Conservation (phyloP, 768 basidiomycete species). For the Xerocomus potaroensis region DNA sequence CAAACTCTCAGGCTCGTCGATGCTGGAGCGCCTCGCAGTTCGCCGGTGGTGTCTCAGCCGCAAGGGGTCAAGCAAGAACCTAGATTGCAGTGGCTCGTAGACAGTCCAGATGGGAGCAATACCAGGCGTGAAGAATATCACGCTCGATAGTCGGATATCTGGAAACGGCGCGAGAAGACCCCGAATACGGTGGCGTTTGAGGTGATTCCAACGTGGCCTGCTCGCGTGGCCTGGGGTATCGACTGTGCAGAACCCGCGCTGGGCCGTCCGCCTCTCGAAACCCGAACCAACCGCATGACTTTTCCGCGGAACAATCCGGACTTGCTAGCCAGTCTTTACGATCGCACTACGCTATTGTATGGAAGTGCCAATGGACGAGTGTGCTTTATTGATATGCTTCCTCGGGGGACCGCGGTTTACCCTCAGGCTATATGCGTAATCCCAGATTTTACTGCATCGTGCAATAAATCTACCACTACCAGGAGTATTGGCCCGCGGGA, state of each 20-base stretch:
- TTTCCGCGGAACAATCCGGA: conserved; percentile 1
- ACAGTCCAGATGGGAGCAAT: conserved; percentile 24
- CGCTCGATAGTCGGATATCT: conserved; percentile 4
- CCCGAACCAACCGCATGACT: neutral
- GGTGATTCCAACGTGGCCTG: conserved; percentile 6
- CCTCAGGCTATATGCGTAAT: conserved; percentile 21
- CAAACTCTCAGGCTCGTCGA: neutral
- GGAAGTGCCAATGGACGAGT: neutral
- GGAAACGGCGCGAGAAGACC: conserved; percentile 9
- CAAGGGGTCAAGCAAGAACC: conserved; percentile 23
- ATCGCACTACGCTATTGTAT: neutral
- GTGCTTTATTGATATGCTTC: conserved; percentile 7
- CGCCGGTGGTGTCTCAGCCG: conserved; percentile 27
- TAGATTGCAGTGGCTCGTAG: conserved; percentile 18
- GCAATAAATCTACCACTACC: too few species aligned
- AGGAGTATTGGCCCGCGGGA: too few species aligned
- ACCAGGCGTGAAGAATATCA: conserved; percentile 9
- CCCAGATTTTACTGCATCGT: too few species aligned
- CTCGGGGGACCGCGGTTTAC: conserved; percentile 8
- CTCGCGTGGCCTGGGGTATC: conserved; percentile 8
- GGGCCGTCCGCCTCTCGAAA: neutral
- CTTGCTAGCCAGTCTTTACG: conserved; percentile 11
- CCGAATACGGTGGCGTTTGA: conserved; percentile 4
- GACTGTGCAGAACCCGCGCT: conserved; percentile 3
- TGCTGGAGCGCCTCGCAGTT: neutral